These are phyloP conservation scores for Sphaerulina vaccinii DNA, from an alignment of 2,329 filamentous ascomycete genomes.

Conservation along the genomic window DNA sequence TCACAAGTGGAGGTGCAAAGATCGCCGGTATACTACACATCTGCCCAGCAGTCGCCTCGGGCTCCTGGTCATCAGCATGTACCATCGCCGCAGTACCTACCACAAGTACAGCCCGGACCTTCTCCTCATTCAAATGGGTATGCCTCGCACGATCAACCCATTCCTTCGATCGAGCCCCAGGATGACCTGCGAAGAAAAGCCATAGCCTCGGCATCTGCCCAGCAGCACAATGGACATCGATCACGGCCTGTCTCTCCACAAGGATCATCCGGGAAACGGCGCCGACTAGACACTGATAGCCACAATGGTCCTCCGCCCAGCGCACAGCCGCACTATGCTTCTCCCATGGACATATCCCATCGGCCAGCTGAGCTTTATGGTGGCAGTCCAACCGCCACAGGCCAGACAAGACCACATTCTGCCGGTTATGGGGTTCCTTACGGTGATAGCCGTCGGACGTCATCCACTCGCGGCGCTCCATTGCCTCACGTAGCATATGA, in stretches of 20 bases:
- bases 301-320: not conserved
- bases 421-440: slow-evolving; percentile 9
- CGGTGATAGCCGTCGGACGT: not conserved
- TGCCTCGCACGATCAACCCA: slow-evolving; percentile 21
- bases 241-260: slow-evolving; percentile 19
- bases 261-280: slow-evolving; percentile 13
- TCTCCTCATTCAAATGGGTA: slow-evolving; percentile 4
- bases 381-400: not conserved
- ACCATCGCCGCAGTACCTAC: not conserved
- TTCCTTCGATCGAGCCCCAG: slow-evolving; percentile 28
- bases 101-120: slow-evolving; percentile 5
- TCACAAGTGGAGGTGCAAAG: not conserved
- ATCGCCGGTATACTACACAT: slow-evolving; percentile 12
- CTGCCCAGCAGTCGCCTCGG: slow-evolving; percentile 5
- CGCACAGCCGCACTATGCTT: not conserved
- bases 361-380: not conserved
- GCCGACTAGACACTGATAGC: slow-evolving; percentile 13
- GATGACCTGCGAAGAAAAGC: slow-evolving; percentile 22
- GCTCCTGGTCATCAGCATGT: slow-evolving; percentile 2
- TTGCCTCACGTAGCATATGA: not conserved
- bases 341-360: not conserved
- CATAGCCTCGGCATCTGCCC: slow-evolving; percentile 15
- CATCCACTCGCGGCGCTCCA: not conserved
- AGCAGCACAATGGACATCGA: not conserved
- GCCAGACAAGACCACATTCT: not conserved